These are phyloP conservation scores for Boletus rubescentipes DNA, from an alignment of 768 basidiomycete species.

Conservation along the genomic window DNA sequence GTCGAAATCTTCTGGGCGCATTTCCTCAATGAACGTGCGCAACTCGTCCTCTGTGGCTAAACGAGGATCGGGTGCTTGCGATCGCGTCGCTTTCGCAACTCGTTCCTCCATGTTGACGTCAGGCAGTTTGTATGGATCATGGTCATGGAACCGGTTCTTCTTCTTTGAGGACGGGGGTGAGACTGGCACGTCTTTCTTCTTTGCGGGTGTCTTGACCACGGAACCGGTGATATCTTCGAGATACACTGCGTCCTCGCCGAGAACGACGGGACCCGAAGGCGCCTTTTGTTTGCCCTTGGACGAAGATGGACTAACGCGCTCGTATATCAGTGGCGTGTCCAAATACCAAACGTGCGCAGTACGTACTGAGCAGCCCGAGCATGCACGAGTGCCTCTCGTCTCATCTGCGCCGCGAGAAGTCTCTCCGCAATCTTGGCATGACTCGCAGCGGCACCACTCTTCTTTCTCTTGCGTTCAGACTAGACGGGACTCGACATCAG, in stretches of 20 bases:
- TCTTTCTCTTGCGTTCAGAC: slow-evolving; percentile 88
- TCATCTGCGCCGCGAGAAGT: slow-evolving; percentile 89
- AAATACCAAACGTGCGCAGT: background rate
- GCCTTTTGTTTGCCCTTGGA: slow-evolving; percentile 48
- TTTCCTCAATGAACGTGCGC: slow-evolving; percentile 89
- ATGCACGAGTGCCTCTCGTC: slow-evolving; percentile 81
- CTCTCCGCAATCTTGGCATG: slow-evolving; percentile 88
- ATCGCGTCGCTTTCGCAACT: slow-evolving; percentile 59
- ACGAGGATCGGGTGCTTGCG: slow-evolving; percentile 77
- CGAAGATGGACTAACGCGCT: slow-evolving; percentile 19
- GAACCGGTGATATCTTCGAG: slow-evolving; percentile 78
- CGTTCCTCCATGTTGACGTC: slow-evolving; percentile 69
- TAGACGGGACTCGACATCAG: slow-evolving; percentile 31
- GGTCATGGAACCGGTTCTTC: slow-evolving; percentile 66
- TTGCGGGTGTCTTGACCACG: slow-evolving; percentile 50
- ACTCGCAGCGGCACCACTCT: slow-evolving; percentile 83
- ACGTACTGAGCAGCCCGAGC: slow-evolving; percentile 45
- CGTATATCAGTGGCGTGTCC: background rate
- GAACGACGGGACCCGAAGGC: slow-evolving; percentile 45
- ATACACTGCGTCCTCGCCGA: slow-evolving; percentile 78
- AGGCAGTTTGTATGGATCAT: slow-evolving; percentile 94
- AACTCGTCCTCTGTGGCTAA: slow-evolving; percentile 96
- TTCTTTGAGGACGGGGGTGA: slow-evolving; percentile 53
- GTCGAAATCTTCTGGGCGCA: slow-evolving; percentile 95
- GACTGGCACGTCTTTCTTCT: slow-evolving; percentile 26